Evolutionary conservation across 768 basidiomycete species (phyloP).

Genomic region (Suillus hirtellus): DNA sequence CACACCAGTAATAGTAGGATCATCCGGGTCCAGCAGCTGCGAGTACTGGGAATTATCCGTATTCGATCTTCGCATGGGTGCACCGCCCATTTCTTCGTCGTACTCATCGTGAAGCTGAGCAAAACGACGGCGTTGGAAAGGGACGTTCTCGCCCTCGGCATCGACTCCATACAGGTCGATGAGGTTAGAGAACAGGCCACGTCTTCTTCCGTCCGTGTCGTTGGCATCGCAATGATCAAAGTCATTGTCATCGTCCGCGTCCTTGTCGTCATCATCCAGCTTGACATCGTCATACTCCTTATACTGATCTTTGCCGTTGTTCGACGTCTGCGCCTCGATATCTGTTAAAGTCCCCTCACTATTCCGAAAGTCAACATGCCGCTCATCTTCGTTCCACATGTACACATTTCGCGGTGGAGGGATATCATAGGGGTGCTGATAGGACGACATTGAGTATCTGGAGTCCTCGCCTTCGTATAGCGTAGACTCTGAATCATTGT

Average conservation of each 20-base stretch:
- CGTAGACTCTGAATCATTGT: not conserved
- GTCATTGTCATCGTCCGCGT: not conserved
- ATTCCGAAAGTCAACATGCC: conserved; percentile 43
- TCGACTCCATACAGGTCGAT: conserved; percentile 32
- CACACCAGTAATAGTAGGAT: conserved; percentile 66
- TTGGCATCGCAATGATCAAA: conserved; percentile 19
- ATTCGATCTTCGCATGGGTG: conserved; percentile 34
- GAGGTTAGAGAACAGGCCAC: conserved; percentile 30
- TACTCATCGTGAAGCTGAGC: conserved; percentile 12
- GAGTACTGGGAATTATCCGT: conserved; percentile 51
- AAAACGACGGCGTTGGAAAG: conserved; percentile 10
- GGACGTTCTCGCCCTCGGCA: conserved; percentile 10
- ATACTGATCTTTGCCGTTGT: conserved; percentile 6
- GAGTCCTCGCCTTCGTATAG: conserved; percentile 25
- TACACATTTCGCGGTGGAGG: conserved; percentile 50
- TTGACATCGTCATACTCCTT: conserved; percentile 23
- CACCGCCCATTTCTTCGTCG: conserved; percentile 12
- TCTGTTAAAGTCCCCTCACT: conserved; percentile 23
- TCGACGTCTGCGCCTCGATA: conserved; percentile 24
- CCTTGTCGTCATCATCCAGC: conserved; percentile 12
- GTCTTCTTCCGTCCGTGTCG: conserved; percentile 25
- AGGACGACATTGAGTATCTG: conserved; percentile 53
- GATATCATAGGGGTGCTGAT: conserved; percentile 64
- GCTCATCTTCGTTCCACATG: conserved; percentile 18
- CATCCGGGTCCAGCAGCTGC: conserved; percentile 67